Conservation (phyloP, 768 basidiomycete genomes). For the Suillus tomentosus region DNA sequence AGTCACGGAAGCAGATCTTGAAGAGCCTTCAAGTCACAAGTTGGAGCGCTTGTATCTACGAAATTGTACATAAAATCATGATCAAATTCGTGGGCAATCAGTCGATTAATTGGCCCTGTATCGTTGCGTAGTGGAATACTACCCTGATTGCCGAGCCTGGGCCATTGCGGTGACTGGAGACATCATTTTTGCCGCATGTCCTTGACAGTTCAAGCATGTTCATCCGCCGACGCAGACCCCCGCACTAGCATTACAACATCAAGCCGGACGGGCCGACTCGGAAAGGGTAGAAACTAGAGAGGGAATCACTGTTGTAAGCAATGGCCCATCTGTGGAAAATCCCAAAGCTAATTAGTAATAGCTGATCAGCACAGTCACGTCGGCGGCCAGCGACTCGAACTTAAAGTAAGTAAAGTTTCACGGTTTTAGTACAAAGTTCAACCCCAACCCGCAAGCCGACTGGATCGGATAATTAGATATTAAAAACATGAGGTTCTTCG, state of each 20-base stretch:
- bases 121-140: neutral
- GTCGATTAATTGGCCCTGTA: neutral
- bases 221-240: neutral
- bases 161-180: neutral
- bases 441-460: neutral
- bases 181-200: neutral
- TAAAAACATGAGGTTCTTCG: neutral
- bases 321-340: neutral
- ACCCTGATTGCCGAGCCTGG: neutral
- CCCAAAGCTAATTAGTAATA: neutral
- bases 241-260: neutral
- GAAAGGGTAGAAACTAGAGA: neutral
- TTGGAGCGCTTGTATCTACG: neutral
- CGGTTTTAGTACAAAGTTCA: neutral
- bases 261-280: neutral
- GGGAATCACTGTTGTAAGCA: neutral
- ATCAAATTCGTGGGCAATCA: neutral
- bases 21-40: neutral
- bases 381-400: neutral
- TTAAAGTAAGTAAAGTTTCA: neutral
- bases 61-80: slow-evolving; percentile 8
- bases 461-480: neutral
- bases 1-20: slow-evolving; percentile 30
- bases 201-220: neutral
- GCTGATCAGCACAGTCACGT: neutral